phyloP scores from a whole-genome alignment of 495 filamentous ascomycete species.

The Lentithecium fluviatile region DNA sequence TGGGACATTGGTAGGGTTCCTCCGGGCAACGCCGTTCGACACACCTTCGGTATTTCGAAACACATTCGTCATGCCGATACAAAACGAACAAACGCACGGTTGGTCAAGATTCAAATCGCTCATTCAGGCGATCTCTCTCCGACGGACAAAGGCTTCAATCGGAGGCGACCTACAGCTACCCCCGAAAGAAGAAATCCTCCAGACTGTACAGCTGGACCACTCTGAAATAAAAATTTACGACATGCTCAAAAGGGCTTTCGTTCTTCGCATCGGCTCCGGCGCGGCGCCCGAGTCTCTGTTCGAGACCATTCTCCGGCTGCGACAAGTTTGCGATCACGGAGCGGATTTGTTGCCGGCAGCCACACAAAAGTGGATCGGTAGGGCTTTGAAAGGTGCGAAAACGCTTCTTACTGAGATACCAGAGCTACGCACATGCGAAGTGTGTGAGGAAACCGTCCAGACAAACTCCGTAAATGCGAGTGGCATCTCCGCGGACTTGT shows the following conservation, averaged over 20 bases:
- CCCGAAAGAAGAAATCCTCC: neutral
- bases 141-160: neutral
- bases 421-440: too few relatives aligned
- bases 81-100: neutral
- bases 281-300: too few relatives aligned
- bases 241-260: neutral
- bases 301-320: too few relatives aligned
- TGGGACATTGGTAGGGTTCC: neutral
- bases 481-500: too few relatives aligned
- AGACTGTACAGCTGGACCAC: neutral
- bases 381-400: too few relatives aligned
- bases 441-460: too few relatives aligned
- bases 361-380: too few relatives aligned
- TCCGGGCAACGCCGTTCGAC: neutral
- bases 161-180: neutral
- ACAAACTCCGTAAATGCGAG: too few relatives aligned
- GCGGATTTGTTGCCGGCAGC: too few relatives aligned
- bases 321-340: too few relatives aligned
- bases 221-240: neutral
- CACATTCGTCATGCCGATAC: neutral
- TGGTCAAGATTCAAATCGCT: neutral
- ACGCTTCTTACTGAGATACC: too few relatives aligned
- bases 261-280: too few relatives aligned
- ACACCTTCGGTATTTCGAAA: neutral
- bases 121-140: neutral